A percentile compares a stretch with the other conserved stretches of the same genome.
Conservation (phyloP, 202 grass and related monocot species). For the Digitaria exilis region DNA sequence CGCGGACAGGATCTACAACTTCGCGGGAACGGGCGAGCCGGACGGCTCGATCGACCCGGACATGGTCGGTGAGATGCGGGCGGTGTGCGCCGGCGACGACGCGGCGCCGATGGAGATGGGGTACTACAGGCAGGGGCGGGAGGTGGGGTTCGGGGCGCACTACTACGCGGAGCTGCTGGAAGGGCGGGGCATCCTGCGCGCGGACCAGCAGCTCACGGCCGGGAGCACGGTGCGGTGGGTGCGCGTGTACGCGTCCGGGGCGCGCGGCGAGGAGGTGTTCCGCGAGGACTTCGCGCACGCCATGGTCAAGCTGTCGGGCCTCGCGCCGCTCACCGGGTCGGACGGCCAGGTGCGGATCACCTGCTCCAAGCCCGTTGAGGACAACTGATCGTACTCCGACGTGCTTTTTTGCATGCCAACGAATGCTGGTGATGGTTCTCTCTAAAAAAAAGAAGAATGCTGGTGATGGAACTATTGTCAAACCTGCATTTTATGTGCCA, state of each 20-base stretch:
- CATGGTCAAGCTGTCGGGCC: slow-evolving; percentile 60
- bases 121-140: slow-evolving; percentile 51
- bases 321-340: slow-evolving; percentile 43
- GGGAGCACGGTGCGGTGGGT: slow-evolving; percentile 68
- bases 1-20: slow-evolving; percentile 54
- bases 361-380: slow-evolving; percentile 27
- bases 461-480: background rate
- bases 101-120: slow-evolving; percentile 53
- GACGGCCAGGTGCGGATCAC: slow-evolving; percentile 41
- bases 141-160: slow-evolving; percentile 63
- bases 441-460: no score
- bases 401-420: background rate
- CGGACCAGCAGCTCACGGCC: slow-evolving; percentile 74
- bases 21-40: slow-evolving; percentile 41
- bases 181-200: slow-evolving; percentile 50
- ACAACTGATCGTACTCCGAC: background rate
- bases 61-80: slow-evolving; percentile 64
- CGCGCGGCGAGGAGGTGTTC: slow-evolving; percentile 41
- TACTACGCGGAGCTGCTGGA: slow-evolving; percentile 54
- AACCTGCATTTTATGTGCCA: background rate
- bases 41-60: slow-evolving; percentile 54
- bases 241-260: slow-evolving; percentile 46
- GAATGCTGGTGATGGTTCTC: no score
- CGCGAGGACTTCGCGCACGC: slow-evolving; percentile 61
- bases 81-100: slow-evolving; percentile 30